phyloP scores from a whole-genome alignment of 2,329 filamentous ascomycete genomes.

The Clarireedia sp. region DNA sequence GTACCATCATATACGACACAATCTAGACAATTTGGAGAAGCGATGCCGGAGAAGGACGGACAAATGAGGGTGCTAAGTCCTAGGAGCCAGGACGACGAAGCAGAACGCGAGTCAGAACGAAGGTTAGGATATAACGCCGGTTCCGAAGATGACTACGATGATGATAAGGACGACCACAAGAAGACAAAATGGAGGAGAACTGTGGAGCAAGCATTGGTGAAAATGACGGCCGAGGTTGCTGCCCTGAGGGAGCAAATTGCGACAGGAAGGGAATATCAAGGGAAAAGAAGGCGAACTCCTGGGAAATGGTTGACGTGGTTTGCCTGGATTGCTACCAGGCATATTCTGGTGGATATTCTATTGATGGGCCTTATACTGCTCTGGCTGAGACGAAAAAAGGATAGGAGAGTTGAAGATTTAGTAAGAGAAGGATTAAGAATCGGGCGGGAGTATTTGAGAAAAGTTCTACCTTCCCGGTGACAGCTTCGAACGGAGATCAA shows the following conservation, averaged over 20 bases:
- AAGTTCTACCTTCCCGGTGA: conserved; percentile 44
- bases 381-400: conserved; percentile 65
- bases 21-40: conserved; percentile 37
- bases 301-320: conserved; percentile 65
- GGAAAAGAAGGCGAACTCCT: conserved; percentile 55
- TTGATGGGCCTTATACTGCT: conserved; percentile 58
- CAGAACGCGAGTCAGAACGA: conserved; percentile 45
- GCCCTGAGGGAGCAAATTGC: conserved; percentile 88
- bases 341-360: conserved; percentile 64
- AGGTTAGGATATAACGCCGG: conserved; percentile 35
- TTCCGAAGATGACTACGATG: conserved; percentile 36
- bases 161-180: conserved; percentile 33
- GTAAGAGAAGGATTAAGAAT: conserved; percentile 55
- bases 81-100: conserved; percentile 75
- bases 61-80: conserved; percentile 70
- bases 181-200: conserved; percentile 65
- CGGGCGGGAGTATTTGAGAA: conserved; percentile 50
- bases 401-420: conserved; percentile 65
- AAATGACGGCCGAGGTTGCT: conserved; percentile 86
- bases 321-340: conserved; percentile 62
- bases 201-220: conserved; percentile 78
- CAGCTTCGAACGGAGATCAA: not conserved
- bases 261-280: conserved; percentile 62
- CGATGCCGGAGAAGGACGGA: conserved; percentile 41
- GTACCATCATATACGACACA: conserved; percentile 25